Evolutionary conservation across 2,329 filamentous ascomycete species (phyloP).

Genomic region (Clonostachys chloroleuca): DNA sequence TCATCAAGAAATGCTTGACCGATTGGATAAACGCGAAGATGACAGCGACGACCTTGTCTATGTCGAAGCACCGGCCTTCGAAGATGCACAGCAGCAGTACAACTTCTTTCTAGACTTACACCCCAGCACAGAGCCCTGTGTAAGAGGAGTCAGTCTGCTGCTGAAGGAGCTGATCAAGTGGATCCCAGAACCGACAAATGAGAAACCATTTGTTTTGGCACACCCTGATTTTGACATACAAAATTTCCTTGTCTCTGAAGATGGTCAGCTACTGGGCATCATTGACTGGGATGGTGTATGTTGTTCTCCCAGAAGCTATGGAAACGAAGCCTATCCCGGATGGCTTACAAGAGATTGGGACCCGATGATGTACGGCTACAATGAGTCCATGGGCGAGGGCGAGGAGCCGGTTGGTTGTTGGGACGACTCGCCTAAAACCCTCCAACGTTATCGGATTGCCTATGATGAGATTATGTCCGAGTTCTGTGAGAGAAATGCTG

Average conservation of each 20-base stretch:
- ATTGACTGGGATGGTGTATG: slow-evolving; percentile 21
- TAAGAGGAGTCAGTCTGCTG: background rate
- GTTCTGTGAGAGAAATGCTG: background rate
- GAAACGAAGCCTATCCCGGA: slow-evolving; percentile 9
- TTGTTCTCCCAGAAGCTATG: slow-evolving; percentile 13
- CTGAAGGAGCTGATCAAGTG: slow-evolving; percentile 9
- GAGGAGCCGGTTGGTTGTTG: slow-evolving; percentile 8
- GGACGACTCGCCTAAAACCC: slow-evolving; percentile 10
- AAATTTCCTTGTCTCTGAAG: slow-evolving; percentile 19
- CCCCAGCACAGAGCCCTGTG: background rate
- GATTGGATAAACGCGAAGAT: slow-evolving; percentile 5
- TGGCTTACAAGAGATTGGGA: slow-evolving; percentile 17
- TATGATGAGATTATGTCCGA: slow-evolving; percentile 3
- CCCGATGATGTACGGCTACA: slow-evolving; percentile 9
- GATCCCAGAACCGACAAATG: slow-evolving; percentile 6
- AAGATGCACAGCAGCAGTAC: slow-evolving; percentile 2
- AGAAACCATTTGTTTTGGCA: slow-evolving; percentile 11
- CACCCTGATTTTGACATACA: slow-evolving; percentile 21
- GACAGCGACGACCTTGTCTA: slow-evolving; percentile 7
- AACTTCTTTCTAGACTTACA: background rate
- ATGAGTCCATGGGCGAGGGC: slow-evolving; percentile 4
- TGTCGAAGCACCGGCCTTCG: slow-evolving; percentile 4
- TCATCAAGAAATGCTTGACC: slow-evolving; percentile 6
- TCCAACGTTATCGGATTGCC: slow-evolving; percentile 6
- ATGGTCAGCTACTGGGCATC: slow-evolving; percentile 15